Base-by-base conservation (phyloP, 1,139 yeast species). In the Pichia sp. region DNA sequence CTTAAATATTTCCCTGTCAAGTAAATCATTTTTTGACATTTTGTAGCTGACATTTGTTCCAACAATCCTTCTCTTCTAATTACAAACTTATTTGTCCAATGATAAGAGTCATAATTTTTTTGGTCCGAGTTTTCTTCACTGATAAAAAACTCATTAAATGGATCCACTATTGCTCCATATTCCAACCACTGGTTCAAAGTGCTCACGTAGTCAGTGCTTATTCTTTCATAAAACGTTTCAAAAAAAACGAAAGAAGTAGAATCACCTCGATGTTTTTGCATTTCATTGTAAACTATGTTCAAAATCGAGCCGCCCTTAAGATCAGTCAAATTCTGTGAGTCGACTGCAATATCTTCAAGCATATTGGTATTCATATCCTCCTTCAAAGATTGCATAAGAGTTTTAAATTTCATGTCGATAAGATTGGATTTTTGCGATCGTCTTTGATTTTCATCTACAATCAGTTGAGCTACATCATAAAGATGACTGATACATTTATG, bases 1-100 rank as follows among this genome's bases (percentile, higher is more conserved):
- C 85, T 84, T 43, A 89, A 64, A 52, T 81, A 81, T 58, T 86
- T 88, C 1, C 99, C 99, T 0, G 96, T 86, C 39, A 79, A 67
- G 22, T 91, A 63, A 1, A 91, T 71, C 56, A 84, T 82, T 38
- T 66, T 67, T 52, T 82, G 84, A 1, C 79, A 59, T 2, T 71
- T 75, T n/a, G 66, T 66, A 39, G 67, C 62, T 8, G 67, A 60
- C 40, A 89, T 74, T 50, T 82, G 91, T 40, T 73, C 71, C 3
- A 93, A 77, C 19, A 88, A 56, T 0, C 93, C 95, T 53, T 84
- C 94, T 40, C 74, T 73, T 40, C 91, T 69, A 9, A 88, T 69
- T 10, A 85, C 74, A 58, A 75, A 91, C 43, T 86, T 75, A 46
- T 85, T 85, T 42, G 84, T 84, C 97, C 97, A 91, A 48, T 49